Percentiles rank a stretch among this genome's conserved stretches.
Conservation (phyloP, 2,329 filamentous ascomycete species). For the Diplodia sapinea region DNA sequence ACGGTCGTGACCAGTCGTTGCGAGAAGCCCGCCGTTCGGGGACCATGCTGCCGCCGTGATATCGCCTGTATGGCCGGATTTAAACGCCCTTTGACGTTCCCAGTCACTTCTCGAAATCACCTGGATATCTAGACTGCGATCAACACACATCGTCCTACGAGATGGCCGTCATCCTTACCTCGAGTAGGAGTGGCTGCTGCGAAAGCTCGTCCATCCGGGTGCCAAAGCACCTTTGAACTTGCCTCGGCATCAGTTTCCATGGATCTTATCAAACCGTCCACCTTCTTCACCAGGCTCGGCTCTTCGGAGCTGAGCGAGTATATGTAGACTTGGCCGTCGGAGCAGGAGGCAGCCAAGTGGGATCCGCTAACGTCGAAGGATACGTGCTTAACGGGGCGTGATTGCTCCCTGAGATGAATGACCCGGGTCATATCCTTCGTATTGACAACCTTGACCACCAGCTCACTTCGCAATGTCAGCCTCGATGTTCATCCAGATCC, state of each 20-base stretch:
- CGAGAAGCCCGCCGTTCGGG: slow-evolving; percentile 88
- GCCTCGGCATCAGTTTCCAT: slow-evolving; percentile 78
- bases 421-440: slow-evolving; percentile 77
- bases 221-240: slow-evolving; percentile 81
- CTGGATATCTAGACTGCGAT: slow-evolving; percentile 66
- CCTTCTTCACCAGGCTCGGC: slow-evolving; percentile 79
- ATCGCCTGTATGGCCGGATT: slow-evolving; percentile 78
- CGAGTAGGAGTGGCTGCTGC: slow-evolving; percentile 80
- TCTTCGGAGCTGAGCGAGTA: slow-evolving; percentile 81
- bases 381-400: slow-evolving; percentile 87
- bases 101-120: slow-evolving; percentile 88
- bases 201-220: slow-evolving; percentile 92
- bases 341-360: slow-evolving; percentile 79
- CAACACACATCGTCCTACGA: slow-evolving; percentile 2
- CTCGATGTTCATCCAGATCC: not conserved
- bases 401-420: slow-evolving; percentile 80
- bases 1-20: slow-evolving; percentile 62
- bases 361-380: slow-evolving; percentile 82
- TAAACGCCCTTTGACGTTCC: slow-evolving; percentile 82
- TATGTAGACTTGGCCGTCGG: slow-evolving; percentile 86
- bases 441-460: slow-evolving; percentile 87
- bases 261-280: slow-evolving; percentile 83
- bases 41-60: slow-evolving; percentile 92
- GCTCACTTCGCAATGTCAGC: slow-evolving; percentile 62
- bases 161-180: slow-evolving; percentile 34